These are phyloP conservation scores for Aspergillus sp. DNA, from an alignment of 2,329 filamentous ascomycete species.

Conservation along the genomic window DNA sequence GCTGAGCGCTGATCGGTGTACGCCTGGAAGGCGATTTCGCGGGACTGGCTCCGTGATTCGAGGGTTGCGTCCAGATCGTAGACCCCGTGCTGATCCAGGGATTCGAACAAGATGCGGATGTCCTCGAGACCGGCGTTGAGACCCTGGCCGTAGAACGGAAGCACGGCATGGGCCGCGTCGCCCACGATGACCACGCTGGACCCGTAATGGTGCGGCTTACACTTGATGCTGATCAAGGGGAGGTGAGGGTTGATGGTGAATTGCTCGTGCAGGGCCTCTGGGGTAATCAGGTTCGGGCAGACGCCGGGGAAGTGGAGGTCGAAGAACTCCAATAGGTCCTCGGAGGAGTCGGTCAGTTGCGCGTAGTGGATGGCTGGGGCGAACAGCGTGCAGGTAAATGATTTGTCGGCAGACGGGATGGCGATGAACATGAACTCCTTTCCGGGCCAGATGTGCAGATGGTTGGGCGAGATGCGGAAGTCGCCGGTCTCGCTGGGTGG, in stretches of 20 bases:
- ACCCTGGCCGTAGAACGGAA: constrained; percentile 96
- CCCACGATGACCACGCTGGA: constrained; percentile 81
- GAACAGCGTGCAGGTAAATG: constrained; percentile 94
- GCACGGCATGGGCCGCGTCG: constrained; percentile 95
- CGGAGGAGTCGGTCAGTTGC: constrained; percentile 63
- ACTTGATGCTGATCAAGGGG: constrained; percentile 91
- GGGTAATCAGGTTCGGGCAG: constrained; percentile 57
- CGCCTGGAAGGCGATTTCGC: constrained; percentile 58
- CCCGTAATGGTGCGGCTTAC: constrained; percentile 78
- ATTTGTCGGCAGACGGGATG: constrained; percentile 81
- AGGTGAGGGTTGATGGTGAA: constrained; percentile 84
- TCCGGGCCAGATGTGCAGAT: constrained; percentile 96
- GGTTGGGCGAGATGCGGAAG: constrained; percentile 85
- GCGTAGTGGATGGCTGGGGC: constrained; percentile 70
- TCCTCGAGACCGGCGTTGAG: constrained; percentile 98
- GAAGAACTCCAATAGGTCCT: constrained; percentile 80
- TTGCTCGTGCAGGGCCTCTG: constrained; percentile 66
- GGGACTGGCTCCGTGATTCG: constrained; percentile 46
- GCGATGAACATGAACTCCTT: constrained; percentile 98
- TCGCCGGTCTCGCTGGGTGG: constrained; percentile 52
- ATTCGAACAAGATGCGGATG: constrained; percentile 80
- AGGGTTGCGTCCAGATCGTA: constrained; percentile 31
- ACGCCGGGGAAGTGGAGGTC: constrained; percentile 84
- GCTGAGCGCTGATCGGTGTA: constrained; percentile 73
- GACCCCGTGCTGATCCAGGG: constrained; percentile 68